phyloP scores from a whole-genome alignment of 2,329 filamentous ascomycete species.

The Leptoxyphium fumago region DNA sequence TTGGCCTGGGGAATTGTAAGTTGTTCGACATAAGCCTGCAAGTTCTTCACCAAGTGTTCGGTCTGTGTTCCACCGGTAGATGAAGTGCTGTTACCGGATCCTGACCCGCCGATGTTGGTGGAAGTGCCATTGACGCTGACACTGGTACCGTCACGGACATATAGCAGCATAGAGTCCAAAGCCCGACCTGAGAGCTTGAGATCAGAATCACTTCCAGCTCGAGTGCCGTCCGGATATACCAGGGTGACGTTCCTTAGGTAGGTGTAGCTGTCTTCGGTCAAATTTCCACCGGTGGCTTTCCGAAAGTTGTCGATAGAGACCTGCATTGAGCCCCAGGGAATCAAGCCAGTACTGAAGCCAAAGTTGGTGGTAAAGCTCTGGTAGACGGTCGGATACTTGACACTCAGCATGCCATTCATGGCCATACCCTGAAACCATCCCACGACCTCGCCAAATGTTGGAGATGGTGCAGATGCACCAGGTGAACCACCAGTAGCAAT shows the following conservation, averaged over 20 bases:
- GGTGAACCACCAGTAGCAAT: constrained; percentile 40
- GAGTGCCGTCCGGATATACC: constrained; percentile 49
- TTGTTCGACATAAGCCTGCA: constrained; percentile 71
- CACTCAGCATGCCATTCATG: constrained; percentile 91
- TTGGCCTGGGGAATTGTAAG: constrained; percentile 76
- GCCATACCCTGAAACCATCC: constrained; percentile 89
- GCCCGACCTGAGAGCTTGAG: constrained; percentile 10
- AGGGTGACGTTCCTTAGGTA: constrained; percentile 64
- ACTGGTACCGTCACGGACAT: constrained; percentile 18
- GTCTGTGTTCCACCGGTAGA: constrained; percentile 26
- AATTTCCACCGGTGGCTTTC: constrained; percentile 65
- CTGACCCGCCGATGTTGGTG: constrained; percentile 13
- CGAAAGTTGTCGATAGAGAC: constrained; percentile 73
- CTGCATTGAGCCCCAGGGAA: constrained; percentile 74
- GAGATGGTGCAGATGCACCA: constrained; percentile 54
- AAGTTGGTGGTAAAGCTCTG: constrained; percentile 87
- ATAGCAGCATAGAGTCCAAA: constrained; percentile 11
- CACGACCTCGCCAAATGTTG: constrained; percentile 72
- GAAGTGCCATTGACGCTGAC: constrained; percentile 28
- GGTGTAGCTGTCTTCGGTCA: constrained; percentile 63
- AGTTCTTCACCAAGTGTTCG: constrained; percentile 50
- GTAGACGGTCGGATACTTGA: constrained; percentile 76
- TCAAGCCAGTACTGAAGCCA: constrained; percentile 71
- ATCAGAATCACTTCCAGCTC: constrained; percentile 22
- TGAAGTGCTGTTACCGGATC: constrained; percentile 13